Percentiles rank a stretch among this genome's conserved stretches.
Evolutionary conservation across 306 rosid genomes (phyloP).

Genomic region (Medicago lupulina): DNA sequence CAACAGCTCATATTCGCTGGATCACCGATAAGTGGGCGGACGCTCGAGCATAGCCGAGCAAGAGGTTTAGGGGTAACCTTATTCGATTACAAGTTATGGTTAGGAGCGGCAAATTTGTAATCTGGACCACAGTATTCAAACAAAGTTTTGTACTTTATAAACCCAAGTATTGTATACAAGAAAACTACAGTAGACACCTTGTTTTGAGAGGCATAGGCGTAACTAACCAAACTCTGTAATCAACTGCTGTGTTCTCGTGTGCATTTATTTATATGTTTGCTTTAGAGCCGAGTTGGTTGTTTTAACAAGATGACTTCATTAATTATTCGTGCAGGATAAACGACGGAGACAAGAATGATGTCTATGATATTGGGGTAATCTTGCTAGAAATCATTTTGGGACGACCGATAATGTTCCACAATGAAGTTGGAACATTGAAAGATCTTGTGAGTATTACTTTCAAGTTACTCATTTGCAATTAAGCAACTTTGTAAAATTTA

Average conservation of each 20-base stretch:
- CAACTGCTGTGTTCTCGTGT: not conserved
- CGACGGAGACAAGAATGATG: slow-evolving; percentile 76
- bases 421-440: slow-evolving; percentile 79
- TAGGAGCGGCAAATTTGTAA: not conserved
- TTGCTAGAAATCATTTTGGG: slow-evolving; percentile 87
- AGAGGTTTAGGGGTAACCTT: not conserved
- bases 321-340: slow-evolving; percentile 53
- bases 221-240: not conserved
- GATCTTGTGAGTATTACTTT: slow-evolving; percentile 79
- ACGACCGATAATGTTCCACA: slow-evolving; percentile 77
- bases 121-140: not conserved
- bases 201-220: not conserved
- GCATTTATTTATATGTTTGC: not conserved
- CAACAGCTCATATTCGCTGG: too few relatives aligned
- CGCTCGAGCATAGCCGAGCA: not conserved
- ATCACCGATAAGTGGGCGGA: not conserved
- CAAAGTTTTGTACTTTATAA: not conserved
- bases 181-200: not conserved
- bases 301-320: not conserved
- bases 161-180: too few relatives aligned
- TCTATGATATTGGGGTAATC: slow-evolving; percentile 86
- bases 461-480: slow-evolving; percentile 6
- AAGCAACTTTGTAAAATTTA: not conserved
- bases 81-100: not conserved
- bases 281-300: not conserved